Evolutionary conservation across 2,329 filamentous ascomycete species (phyloP), one percentile per base, ranked within the genome.

Genomic region (Penicillium sp.): DNA sequence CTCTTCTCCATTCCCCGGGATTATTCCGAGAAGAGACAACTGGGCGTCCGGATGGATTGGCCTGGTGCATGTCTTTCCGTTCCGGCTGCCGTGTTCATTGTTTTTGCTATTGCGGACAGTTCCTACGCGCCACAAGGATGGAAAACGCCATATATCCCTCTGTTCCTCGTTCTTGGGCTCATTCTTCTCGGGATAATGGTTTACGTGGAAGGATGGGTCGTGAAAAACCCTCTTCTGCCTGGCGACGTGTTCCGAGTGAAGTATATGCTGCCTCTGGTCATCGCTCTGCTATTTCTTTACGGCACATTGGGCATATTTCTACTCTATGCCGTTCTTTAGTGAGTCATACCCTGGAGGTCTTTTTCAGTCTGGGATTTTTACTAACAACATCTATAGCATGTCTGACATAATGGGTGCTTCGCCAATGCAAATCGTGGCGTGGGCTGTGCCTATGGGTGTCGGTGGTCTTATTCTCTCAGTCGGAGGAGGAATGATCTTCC

Each of bases 101-200:
- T 88, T 0, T 91, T 83, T 59, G 84, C 86, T 0, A 78, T 93
- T 45, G 89, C 86, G 0, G 83, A 88, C 42, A 83, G 82, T 7
- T 78, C 82, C 0, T 81, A 87, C 63, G 84, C 84, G 0, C 77
- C 82, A 0, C 64, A 81, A 3, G 80, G 83, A 2, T 91, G 87
- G 85, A 72, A 67, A n/a, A 87, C 83, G 0, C 83, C 84, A 1
- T 88, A 88, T 56, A 82, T 91, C 33, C 78, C 79, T 35, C 71
- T 82, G 9, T 80, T 81, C 0, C 77, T 91, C 41, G 69, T 82
- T 3, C 34, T 85, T 1, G 87, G 87, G 0, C 68, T 77, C 6
- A 49, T 87, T 0, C 66, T 84, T 7, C 71, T 93, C 1, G 69
- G 67, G 1, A 68, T 70, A 0, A 81, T 85, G 10, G 73, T 84